A percentile compares a stretch with the other conserved stretches of the same genome.
Conservation (phyloP, 805 yeast genomes). For the Saturnispora silvae region DNA sequence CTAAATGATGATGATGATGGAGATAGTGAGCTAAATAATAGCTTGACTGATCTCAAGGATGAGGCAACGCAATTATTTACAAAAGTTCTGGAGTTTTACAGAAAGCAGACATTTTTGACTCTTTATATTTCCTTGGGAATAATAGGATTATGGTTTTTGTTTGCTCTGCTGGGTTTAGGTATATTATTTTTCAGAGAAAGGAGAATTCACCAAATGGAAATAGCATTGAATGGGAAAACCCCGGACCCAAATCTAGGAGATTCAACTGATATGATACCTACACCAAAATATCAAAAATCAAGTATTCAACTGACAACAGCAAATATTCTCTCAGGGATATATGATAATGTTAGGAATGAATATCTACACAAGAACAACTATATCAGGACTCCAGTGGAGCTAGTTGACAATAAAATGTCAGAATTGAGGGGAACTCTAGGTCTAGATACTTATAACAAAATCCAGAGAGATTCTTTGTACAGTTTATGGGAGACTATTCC, state of each 20-base stretch:
- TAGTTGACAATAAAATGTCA: background rate
- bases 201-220: background rate
- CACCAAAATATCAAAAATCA: too few relatives aligned
- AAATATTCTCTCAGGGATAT: background rate
- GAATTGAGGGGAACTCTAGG: slow-evolving; percentile 1
- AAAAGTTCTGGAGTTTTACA: slow-evolving; percentile 25
- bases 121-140: slow-evolving; percentile 35
- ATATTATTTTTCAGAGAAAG: slow-evolving; percentile 12
- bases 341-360: slow-evolving; percentile 7
- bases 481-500: slow-evolving; percentile 2
- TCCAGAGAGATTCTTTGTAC: background rate
- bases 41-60: slow-evolving; percentile 13
- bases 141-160: slow-evolving; percentile 38
- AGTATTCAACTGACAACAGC: too few relatives aligned
- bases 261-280: too few relatives aligned
- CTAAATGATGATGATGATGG: slow-evolving; percentile 6
- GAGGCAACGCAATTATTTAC: slow-evolving; percentile 20
- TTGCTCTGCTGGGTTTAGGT: slow-evolving; percentile 21
- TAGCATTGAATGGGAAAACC: background rate
- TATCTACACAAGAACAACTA: slow-evolving; percentile 5
- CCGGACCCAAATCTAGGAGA: too few relatives aligned
- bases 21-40: slow-evolving; percentile 6
- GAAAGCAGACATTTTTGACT: slow-evolving; percentile 33
- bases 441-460: background rate
- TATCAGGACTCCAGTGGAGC: slow-evolving; percentile 10